Evolutionary conservation across 768 basidiomycete species (phyloP).

Genomic region (Paxillus involutus): DNA sequence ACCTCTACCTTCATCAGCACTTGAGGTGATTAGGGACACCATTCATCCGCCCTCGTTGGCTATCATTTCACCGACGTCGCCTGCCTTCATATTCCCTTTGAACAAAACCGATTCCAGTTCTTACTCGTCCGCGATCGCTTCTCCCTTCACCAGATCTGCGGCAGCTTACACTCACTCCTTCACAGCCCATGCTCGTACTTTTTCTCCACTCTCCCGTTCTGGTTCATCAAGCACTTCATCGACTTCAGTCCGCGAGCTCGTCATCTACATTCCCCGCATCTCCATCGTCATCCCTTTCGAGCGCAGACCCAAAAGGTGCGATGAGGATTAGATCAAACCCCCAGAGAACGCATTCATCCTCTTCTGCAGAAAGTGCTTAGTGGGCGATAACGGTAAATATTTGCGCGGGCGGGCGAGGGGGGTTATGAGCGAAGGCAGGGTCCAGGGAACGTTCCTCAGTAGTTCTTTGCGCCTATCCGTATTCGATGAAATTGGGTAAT

Average conservation of each 20-base stretch:
- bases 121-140: conserved; percentile 63
- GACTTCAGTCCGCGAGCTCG: conserved; percentile 35
- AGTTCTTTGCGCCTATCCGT: no score
- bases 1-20: conserved; percentile 41
- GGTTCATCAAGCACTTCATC: conserved; percentile 31
- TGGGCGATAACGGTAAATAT: no score
- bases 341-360: conserved; percentile 86
- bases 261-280: conserved; percentile 32
- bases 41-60: conserved; percentile 50
- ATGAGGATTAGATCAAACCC: conserved; percentile 82
- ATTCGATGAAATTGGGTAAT: no score
- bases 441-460: no score
- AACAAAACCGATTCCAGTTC: conserved; percentile 46
- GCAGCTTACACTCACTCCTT: conserved; percentile 44
- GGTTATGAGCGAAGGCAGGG: no score
- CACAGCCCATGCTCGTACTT: conserved; percentile 37
- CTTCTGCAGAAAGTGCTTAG: conserved; percentile 74
- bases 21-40: conserved; percentile 73
- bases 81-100: conserved; percentile 47
- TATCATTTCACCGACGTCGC: conserved; percentile 63
- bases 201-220: conserved; percentile 39
- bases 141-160: conserved; percentile 70
- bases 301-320: conserved; percentile 58
- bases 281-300: conserved; percentile 41
- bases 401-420: no score